These are phyloP conservation scores for Annulohypoxylon truncatum DNA, from an alignment of 2,329 filamentous ascomycete genomes.

Conservation along the genomic window DNA sequence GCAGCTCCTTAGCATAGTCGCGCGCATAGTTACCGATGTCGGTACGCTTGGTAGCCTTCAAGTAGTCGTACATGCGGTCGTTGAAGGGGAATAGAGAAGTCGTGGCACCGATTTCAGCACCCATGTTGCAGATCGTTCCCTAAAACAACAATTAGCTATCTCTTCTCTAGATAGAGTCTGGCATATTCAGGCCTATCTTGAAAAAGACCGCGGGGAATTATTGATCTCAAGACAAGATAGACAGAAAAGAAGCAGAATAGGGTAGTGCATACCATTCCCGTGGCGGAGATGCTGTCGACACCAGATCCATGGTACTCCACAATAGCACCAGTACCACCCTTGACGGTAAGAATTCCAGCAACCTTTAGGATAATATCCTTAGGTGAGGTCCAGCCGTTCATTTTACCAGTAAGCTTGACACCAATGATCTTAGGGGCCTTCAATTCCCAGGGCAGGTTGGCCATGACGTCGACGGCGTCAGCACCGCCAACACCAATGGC, in stretches of 20 bases:
- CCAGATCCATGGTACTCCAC: constrained; percentile 82
- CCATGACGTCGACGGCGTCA: constrained; percentile 97
- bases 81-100: constrained; percentile 98
- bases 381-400: constrained; percentile 91
- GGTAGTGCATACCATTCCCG: constrained; percentile 89
- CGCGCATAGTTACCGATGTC: constrained; percentile 92
- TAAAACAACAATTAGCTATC: neutral
- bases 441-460: constrained; percentile 82
- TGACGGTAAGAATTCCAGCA: constrained; percentile 95
- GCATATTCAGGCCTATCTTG: neutral
- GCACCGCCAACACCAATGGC: constrained; percentile 98
- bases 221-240: neutral
- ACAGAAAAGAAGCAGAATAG: constrained; percentile 35
- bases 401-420: constrained; percentile 89
- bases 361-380: constrained; percentile 99
- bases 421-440: constrained; percentile 98
- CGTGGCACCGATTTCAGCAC: constrained; percentile 82
- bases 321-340: constrained; percentile 95
- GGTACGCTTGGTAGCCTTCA: constrained; percentile 88
- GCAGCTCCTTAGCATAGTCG: constrained; percentile 84
- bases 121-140: constrained; percentile 23
- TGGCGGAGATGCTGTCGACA: constrained; percentile 78
- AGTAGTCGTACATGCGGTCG: constrained; percentile 97
- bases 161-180: neutral
- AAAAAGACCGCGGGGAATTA: neutral